These are phyloP conservation scores for Penicillium simplicissimum DNA, from an alignment of 495 filamentous ascomycete species.

Conservation along the genomic window DNA sequence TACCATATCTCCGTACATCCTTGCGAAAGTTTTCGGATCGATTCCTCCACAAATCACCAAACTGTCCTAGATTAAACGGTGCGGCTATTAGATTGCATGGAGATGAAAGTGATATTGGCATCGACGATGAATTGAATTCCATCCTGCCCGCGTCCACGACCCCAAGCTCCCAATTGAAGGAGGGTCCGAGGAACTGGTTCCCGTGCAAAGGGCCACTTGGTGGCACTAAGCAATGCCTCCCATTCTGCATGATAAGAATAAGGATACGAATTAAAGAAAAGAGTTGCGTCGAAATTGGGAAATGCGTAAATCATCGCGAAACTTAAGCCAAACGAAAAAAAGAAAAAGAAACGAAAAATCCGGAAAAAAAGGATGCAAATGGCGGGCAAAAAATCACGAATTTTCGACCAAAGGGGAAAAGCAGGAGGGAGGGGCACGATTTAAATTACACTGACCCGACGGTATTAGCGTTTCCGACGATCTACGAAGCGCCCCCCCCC, in stretches of 20 bases:
- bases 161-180: neutral
- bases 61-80: neutral
- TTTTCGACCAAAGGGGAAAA: neutral
- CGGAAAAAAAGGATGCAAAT: neutral
- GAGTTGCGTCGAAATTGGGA: neutral
- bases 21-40: neutral
- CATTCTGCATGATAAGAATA: conserved; percentile 22
- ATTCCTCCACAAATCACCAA: neutral
- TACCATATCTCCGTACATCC: neutral
- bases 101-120: no score
- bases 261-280: neutral
- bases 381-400: conserved; percentile 1
- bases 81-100: no score
- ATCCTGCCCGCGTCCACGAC: neutral
- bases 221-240: conserved; percentile 27
- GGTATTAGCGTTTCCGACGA: conserved; percentile 30
- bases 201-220: conserved; percentile 32
- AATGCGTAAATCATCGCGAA: neutral
- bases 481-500: conserved; percentile 38
- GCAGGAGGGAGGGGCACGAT: neutral
- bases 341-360: conserved; percentile 3
- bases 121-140: no score
- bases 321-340: conserved; percentile 3
- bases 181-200: conserved; percentile 45
- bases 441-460: conserved; percentile 4